A percentile compares a stretch with the other conserved stretches of the same genome.
These are phyloP conservation scores for Osmanthus fragrans DNA, from an alignment of 257 asterid genomes.

Conservation along the genomic window DNA sequence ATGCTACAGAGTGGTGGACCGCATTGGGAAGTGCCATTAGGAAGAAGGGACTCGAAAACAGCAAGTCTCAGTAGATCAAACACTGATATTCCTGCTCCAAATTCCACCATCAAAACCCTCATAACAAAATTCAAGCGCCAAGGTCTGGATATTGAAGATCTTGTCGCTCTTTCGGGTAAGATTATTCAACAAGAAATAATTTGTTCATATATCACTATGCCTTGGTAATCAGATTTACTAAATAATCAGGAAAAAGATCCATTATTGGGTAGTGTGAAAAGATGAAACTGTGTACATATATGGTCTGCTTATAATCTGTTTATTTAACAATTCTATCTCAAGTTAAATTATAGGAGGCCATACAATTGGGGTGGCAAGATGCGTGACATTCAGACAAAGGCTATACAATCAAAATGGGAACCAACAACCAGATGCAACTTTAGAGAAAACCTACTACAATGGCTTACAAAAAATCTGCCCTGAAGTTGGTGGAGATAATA, in stretches of 20 bases:
- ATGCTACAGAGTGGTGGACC: conserved; percentile 82
- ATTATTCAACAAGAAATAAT: neutral
- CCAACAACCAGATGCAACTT: conserved; percentile 55
- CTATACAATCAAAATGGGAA: conserved; percentile 75
- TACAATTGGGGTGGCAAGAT: conserved; percentile 76
- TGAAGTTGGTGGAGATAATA: conserved; percentile 64
- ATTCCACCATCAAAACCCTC: conserved; percentile 67
- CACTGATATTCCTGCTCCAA: conserved; percentile 66
- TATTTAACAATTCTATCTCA: neutral
- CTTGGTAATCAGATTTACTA: neutral
- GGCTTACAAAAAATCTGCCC: conserved; percentile 61
- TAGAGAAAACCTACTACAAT: conserved; percentile 55
- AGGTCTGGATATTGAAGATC: conserved; percentile 63
- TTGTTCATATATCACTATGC: neutral
- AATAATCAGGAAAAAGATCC: neutral
- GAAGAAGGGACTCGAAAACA: conserved; percentile 71
- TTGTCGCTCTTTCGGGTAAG: conserved; percentile 78
- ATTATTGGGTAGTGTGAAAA: neutral
- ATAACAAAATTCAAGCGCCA: conserved; percentile 48
- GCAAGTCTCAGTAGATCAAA: conserved; percentile 56
- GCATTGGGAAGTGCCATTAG: conserved; percentile 80
- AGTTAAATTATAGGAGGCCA: conserved; percentile 53
- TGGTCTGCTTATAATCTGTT: neutral
- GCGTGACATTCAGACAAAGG: conserved; percentile 67
- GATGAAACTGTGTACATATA: neutral